Conservation (phyloP, 345 rosid genomes). For the Gossypium mustelinum region DNA sequence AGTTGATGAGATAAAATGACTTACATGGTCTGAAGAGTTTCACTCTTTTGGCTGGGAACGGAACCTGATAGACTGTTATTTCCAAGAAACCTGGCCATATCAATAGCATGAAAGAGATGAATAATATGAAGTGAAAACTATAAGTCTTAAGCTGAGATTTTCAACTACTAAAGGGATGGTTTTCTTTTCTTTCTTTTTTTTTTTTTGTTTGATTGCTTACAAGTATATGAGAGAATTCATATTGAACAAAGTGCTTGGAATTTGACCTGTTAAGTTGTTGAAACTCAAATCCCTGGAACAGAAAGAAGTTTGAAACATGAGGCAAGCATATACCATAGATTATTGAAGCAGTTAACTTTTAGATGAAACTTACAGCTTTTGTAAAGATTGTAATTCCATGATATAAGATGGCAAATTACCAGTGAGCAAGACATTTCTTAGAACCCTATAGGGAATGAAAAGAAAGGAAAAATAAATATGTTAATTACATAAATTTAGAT, state of each 20-base stretch:
- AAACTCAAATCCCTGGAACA: slow-evolving; percentile 3
- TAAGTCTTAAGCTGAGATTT: neutral
- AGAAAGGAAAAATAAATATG: neutral
- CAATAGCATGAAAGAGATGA: neutral
- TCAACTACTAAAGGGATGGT: neutral
- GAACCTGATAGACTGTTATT: slow-evolving; percentile 13
- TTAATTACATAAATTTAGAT: neutral
- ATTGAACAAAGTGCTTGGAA: slow-evolving; percentile 28
- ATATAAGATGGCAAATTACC: slow-evolving; percentile 12
- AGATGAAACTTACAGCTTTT: slow-evolving; percentile 25
- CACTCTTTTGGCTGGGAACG: slow-evolving; percentile 14
- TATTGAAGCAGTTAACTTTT: neutral
- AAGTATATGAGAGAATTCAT: slow-evolving; percentile 18
- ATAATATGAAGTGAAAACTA: neutral
- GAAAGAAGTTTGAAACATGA: neutral
- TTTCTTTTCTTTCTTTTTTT: neutral
- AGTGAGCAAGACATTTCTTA: slow-evolving; percentile 32
- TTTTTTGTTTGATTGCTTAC: slow-evolving; percentile 24
- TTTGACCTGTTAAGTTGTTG: neutral
- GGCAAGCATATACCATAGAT: neutral
- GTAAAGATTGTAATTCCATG: slow-evolving; percentile 12
- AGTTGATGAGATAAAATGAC: neutral
- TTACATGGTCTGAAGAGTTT: slow-evolving; percentile 6
- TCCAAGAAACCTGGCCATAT: slow-evolving; percentile 15
- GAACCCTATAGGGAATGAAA: slow-evolving; percentile 10